A percentile compares a stretch with the other conserved stretches of the same genome.
Conservation (phyloP, 1,284 basidiomycete species). For the Hypsizygus ulmarius region DNA sequence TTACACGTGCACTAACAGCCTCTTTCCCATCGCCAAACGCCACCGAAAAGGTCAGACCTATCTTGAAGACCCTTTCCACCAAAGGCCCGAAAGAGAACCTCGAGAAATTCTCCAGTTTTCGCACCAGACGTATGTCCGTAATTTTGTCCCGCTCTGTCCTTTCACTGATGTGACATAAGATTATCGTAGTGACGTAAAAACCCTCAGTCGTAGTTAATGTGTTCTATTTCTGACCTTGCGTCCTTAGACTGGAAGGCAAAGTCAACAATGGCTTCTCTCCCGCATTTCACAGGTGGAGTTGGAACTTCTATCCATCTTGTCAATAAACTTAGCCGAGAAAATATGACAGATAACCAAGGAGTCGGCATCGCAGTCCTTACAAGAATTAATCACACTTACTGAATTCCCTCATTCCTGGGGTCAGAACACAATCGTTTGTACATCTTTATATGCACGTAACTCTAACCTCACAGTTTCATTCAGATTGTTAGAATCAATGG, state of each 20-base stretch:
- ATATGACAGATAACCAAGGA: slow-evolving; percentile 59
- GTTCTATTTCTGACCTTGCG: slow-evolving; percentile 14
- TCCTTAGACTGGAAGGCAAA: slow-evolving; percentile 69
- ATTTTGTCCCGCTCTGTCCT: slow-evolving; percentile 33
- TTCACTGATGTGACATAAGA: slow-evolving; percentile 46
- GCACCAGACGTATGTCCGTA: slow-evolving; percentile 58
- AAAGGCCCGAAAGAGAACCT: slow-evolving; percentile 68
- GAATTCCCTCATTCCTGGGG: slow-evolving; percentile 92
- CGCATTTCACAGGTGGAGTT: slow-evolving; percentile 64
- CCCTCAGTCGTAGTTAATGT: slow-evolving; percentile 12
- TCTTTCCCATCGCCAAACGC: slow-evolving; percentile 58
- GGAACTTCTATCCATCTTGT: slow-evolving; percentile 9
- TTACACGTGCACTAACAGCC: slow-evolving; percentile 33
- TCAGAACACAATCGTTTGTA: slow-evolving; percentile 82
- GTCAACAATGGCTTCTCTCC: slow-evolving; percentile 81
- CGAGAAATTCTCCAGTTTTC: slow-evolving; percentile 71
- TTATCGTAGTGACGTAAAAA: slow-evolving; percentile 71
- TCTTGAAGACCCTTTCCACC: slow-evolving; percentile 66
- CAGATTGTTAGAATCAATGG: slow-evolving; percentile 75
- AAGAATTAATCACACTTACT: slow-evolving; percentile 57
- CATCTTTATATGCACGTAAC: slow-evolving; percentile 11
- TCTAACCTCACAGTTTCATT: slow-evolving; percentile 13
- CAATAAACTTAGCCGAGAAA: slow-evolving; percentile 4
- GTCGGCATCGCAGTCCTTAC: slow-evolving; percentile 56
- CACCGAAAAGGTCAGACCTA: slow-evolving; percentile 51